Base-by-base conservation (phyloP, 2,329 filamentous ascomycete genomes). In the Alternaria triticimaculans region DNA sequence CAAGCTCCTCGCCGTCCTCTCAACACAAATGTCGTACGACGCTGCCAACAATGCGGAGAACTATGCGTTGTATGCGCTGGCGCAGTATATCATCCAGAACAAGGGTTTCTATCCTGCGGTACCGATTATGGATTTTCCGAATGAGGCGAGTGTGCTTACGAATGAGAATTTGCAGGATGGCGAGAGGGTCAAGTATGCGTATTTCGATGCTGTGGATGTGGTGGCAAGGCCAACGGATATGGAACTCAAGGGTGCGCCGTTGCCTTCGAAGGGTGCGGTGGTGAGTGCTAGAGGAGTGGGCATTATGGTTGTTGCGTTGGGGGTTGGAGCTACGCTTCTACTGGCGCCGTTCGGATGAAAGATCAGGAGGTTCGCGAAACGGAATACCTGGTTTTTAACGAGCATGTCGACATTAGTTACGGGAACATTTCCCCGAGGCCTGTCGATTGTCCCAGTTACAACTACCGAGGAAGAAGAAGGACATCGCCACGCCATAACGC, bases 21-120 rank as follows among this genome's bases (percentile, higher is more conserved):
- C 75, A 2, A 76, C 72, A 0, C 77, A 78, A 30, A 70, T 72
- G 66, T 65, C 72, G 0, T 79, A 78, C 44, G 76, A 78, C 37
- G 72, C 76, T 2, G 66, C 66, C 2, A 78, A 78, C 51, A 79
- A 79, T 23, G 74, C 77, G 0, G 77, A 79, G 46, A 79, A 75
- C 49, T 78, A 79, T 50, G 76, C 75, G 2, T 44, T 79, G 5
- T 78, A 76, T 55, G 76, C 77, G 15, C 71, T 75, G 53, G 70
- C 76, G 20, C 73, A 72, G 23, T 79, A 78, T 44, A 65, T 79
- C 1, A 65, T 78, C 45, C 51, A 68, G 49, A 67, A 64, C 30
- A 75, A 74, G 46, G 67, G 69, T 0, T 76, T 78, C 50, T 78
- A 75, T 56, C 77, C 77, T 1, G 73, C 68, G 15, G 62, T 73